Conservation (phyloP, 2,329 filamentous ascomycete genomes). For the Exophiala alcalophila region DNA sequence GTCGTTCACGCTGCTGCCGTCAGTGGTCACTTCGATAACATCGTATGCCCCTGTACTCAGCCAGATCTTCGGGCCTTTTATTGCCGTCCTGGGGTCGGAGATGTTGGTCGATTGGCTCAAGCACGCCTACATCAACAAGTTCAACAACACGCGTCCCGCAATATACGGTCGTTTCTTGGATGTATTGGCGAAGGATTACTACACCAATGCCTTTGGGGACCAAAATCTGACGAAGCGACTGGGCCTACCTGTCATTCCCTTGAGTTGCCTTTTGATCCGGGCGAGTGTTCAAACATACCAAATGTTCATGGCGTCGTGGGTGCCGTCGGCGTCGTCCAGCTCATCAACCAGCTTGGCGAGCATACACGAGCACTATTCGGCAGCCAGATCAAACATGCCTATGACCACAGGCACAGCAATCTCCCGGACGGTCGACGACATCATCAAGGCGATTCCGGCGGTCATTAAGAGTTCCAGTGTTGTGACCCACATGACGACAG, state of each 20-base stretch:
- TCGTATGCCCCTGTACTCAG: conserved; percentile 52
- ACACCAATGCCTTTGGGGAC: conserved; percentile 89
- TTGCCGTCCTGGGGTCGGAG: conserved; percentile 91
- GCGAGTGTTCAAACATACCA: conserved; percentile 94
- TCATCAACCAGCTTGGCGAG: conserved; percentile 41
- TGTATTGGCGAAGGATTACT: conserved; percentile 95
- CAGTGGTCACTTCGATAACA: conserved; percentile 43
- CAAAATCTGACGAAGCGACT: conserved; percentile 86
- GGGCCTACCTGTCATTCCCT: conserved; percentile 83
- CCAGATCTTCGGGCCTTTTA: conserved; percentile 86
- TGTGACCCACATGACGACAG: conserved; percentile 63
- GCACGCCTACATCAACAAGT: conserved; percentile 96
- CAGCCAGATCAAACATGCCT: conserved; percentile 61
- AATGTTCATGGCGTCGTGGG: conserved; percentile 89
- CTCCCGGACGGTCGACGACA: conserved; percentile 38
- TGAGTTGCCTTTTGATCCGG: conserved; percentile 91
- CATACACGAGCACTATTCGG: conserved; percentile 51
- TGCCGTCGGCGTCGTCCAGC: conserved; percentile 51
- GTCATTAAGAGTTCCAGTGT: conserved; percentile 43
- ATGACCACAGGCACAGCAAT: conserved; percentile 58
- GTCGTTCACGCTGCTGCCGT: conserved; percentile 85
- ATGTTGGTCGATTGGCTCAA: conserved; percentile 97
- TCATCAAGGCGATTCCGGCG: conserved; percentile 42
- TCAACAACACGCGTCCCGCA: conserved; percentile 91
- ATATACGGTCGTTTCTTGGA: conserved; percentile 90